Evolutionary conservation across 345 rosid genomes (phyloP).

Genomic region (Passiflora organensis): DNA sequence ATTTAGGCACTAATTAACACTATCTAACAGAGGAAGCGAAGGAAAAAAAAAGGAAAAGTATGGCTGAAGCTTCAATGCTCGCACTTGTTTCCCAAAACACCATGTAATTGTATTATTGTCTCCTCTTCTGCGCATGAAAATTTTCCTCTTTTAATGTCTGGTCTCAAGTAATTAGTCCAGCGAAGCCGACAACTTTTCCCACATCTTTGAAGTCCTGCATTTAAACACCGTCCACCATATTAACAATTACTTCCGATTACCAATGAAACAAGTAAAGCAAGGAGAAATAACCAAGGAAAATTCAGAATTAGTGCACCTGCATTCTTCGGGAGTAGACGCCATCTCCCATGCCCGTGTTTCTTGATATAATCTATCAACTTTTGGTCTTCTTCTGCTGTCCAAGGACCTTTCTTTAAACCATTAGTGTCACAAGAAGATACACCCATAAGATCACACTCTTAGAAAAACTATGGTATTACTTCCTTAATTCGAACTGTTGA

Average conservation of each 20-base stretch:
- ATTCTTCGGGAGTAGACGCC: constrained; percentile 75
- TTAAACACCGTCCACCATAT: background rate
- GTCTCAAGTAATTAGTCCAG: constrained; percentile 83
- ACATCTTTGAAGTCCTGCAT: constrained; percentile 46
- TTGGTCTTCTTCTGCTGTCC: constrained; percentile 85
- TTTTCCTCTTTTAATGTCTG: constrained; percentile 78
- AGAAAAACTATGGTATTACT: background rate
- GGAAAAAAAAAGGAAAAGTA: background rate
- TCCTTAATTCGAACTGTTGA: background rate
- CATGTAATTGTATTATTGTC: constrained; percentile 60
- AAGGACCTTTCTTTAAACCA: constrained; percentile 83
- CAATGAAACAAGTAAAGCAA: background rate
- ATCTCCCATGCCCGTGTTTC: constrained; percentile 70
- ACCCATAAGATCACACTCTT: constrained; percentile 30
- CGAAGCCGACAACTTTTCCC: constrained; percentile 91
- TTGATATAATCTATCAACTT: constrained; percentile 56
- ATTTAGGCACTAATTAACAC: background rate
- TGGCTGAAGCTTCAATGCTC: background rate
- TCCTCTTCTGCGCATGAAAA: constrained; percentile 78
- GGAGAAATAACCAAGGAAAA: background rate
- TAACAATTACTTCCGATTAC: background rate
- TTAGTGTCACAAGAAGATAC: constrained; percentile 44
- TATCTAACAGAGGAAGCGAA: background rate
- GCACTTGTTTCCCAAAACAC: constrained; percentile 78
- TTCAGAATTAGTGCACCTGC: constrained; percentile 46